Evolutionary conservation across 2,329 filamentous ascomycete genomes (phyloP).

Genomic region (Thielaviopsis punctulata): DNA sequence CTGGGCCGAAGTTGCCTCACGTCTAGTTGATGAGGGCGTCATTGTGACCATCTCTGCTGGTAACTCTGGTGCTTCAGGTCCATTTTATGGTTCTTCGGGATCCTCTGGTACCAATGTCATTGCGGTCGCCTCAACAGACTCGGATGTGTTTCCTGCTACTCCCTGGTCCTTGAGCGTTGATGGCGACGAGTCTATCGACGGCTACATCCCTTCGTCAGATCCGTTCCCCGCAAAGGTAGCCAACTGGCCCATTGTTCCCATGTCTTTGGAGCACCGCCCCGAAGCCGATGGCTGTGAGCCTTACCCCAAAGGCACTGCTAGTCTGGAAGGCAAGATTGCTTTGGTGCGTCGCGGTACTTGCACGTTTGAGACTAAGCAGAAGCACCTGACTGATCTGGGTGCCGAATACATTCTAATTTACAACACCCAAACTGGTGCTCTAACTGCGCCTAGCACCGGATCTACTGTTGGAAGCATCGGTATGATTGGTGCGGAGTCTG

Average conservation of each 20-base stretch:
- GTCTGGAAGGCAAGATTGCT: slow-evolving; percentile 13
- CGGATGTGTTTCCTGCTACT: background rate
- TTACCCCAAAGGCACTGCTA: slow-evolving; percentile 14
- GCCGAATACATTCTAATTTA: slow-evolving; percentile 15
- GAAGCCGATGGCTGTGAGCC: slow-evolving; percentile 17
- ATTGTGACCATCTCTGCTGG: slow-evolving; percentile 33
- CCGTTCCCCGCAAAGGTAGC: background rate
- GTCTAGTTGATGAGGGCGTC: slow-evolving; percentile 27
- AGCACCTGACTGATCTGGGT: slow-evolving; percentile 15
- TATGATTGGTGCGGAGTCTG: slow-evolving; percentile 2
- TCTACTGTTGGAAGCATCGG: slow-evolving; percentile 22
- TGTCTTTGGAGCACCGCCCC: slow-evolving; percentile 14
- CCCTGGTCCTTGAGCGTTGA: background rate
- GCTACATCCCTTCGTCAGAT: background rate
- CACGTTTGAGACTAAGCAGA: slow-evolving; percentile 16
- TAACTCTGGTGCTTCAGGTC: slow-evolving; percentile 30
- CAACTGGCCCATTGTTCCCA: background rate
- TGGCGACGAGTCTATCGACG: background rate
- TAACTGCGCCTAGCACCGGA: slow-evolving; percentile 13
- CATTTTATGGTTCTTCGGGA: slow-evolving; percentile 27
- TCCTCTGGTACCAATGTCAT: slow-evolving; percentile 25
- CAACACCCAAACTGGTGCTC: slow-evolving; percentile 1
- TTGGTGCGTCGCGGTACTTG: slow-evolving; percentile 21
- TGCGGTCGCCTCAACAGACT: slow-evolving; percentile 18
- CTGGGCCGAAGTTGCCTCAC: slow-evolving; percentile 24